These are phyloP conservation scores for Ophiostoma ulmi DNA, from an alignment of 2,329 filamentous ascomycete genomes.

Conservation along the genomic window DNA sequence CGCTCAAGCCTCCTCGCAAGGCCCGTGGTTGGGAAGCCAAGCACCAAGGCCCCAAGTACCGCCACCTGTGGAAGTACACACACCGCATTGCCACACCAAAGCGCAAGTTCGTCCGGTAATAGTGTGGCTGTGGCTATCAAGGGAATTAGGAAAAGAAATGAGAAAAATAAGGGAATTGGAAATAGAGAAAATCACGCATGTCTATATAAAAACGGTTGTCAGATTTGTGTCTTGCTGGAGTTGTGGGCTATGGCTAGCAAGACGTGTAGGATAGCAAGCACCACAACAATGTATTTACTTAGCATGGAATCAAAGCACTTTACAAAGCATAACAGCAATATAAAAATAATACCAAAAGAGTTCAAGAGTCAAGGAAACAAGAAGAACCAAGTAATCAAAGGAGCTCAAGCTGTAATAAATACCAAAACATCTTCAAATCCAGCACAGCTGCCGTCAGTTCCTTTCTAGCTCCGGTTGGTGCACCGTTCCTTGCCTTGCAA, in stretches of 20 bases:
- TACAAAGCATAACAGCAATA: not conserved
- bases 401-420: not conserved
- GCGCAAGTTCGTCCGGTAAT: slow-evolving; percentile 30
- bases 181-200: slow-evolving; percentile 12
- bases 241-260: slow-evolving; percentile 4
- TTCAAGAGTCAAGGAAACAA: not conserved
- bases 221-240: slow-evolving; percentile 6
- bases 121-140: not conserved
- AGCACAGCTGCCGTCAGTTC: not conserved
- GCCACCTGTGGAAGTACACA: slow-evolving; percentile 59
- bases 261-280: slow-evolving; percentile 22
- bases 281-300: slow-evolving; percentile 18
- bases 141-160: not conserved
- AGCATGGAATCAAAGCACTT: slow-evolving; percentile 8
- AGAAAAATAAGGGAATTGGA: not conserved
- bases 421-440: not conserved
- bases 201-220: slow-evolving; percentile 13
- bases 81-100: slow-evolving; percentile 46
- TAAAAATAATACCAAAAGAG: not conserved
- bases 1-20: slow-evolving; percentile 57
- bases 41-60: slow-evolving; percentile 60
- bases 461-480: not conserved
- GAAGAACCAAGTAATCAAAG: not conserved
- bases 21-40: slow-evolving; percentile 62
- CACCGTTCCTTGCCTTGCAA: not conserved